Conservation (phyloP, 306 rosid genomes). For the Hippophae gyantsensis region DNA sequence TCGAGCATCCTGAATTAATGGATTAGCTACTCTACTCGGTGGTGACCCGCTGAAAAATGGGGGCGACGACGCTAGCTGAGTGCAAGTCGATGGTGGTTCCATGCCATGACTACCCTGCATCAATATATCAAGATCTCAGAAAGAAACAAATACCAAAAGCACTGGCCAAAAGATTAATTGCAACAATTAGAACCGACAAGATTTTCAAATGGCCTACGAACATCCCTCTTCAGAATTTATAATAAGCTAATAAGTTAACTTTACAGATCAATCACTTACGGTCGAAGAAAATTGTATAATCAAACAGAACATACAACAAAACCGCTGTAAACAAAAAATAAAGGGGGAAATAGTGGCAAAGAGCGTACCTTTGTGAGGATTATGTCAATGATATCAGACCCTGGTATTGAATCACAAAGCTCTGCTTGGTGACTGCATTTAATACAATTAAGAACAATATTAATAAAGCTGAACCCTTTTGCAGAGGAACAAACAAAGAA, state of each 20-base stretch:
- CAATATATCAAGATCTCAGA: not conserved
- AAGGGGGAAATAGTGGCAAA: not conserved
- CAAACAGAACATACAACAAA: not conserved
- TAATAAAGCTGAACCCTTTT: not conserved
- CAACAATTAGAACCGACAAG: not conserved
- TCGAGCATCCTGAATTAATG: slow-evolving; percentile 81
- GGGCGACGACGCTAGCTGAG: slow-evolving; percentile 65
- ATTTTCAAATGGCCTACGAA: too few relatives aligned
- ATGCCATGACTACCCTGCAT: slow-evolving; percentile 50
- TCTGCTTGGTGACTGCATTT: slow-evolving; percentile 59
- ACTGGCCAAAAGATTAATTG: too few relatives aligned
- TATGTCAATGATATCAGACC: slow-evolving; percentile 50
- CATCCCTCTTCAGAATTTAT: too few relatives aligned
- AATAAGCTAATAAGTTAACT: too few relatives aligned
- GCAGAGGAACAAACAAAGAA: not conserved
- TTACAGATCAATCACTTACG: too few relatives aligned
- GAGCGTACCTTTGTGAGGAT: slow-evolving; percentile 59
- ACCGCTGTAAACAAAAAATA: not conserved
- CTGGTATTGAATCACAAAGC: slow-evolving; percentile 45
- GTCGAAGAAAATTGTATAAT: too few relatives aligned
- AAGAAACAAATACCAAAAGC: not conserved
- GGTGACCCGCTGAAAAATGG: slow-evolving; percentile 93
- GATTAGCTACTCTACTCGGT: slow-evolving; percentile 95
- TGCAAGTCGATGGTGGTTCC: slow-evolving; percentile 42
- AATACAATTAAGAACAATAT: slow-evolving; percentile 12